Percentiles rank a stretch among this genome's conserved stretches.
phyloP scores from a whole-genome alignment of 2,329 filamentous ascomycete species.

The Sclerotinia sclerotiorum region DNA sequence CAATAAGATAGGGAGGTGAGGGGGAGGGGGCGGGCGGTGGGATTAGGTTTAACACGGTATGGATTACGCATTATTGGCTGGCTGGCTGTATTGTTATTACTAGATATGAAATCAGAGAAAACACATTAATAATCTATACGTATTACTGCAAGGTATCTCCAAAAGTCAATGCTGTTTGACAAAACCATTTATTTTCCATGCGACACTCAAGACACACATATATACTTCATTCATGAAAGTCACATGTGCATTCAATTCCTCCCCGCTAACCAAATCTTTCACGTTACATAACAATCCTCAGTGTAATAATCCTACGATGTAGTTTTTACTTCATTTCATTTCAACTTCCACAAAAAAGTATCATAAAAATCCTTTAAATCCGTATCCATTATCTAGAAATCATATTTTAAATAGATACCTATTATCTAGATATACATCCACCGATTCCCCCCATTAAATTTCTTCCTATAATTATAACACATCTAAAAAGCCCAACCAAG shows the following conservation, averaged over 20 bases:
- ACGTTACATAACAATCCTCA: too few species aligned
- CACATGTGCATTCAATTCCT: background rate
- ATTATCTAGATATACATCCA: background rate
- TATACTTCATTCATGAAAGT: background rate
- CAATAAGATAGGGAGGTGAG: background rate
- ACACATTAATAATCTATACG: background rate
- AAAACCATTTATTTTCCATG: background rate
- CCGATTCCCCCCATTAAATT: background rate
- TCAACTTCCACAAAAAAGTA: too few species aligned
- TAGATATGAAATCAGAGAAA: too few species aligned
- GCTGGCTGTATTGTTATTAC: too few species aligned
- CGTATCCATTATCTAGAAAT: background rate
- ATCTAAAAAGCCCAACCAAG: constrained; percentile 25
- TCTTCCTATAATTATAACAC: too few species aligned
- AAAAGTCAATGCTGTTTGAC: background rate
- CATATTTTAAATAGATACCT: background rate
- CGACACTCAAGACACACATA: background rate
- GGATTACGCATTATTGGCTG: background rate
- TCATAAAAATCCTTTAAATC: background rate
- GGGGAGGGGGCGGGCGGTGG: too few species aligned
- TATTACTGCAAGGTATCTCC: background rate
- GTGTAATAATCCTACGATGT: too few species aligned
- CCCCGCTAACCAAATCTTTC: too few species aligned
- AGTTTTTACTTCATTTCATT: too few species aligned
- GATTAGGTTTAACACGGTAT: background rate